A percentile compares a stretch with the other conserved stretches of the same genome.
Evolutionary conservation across 805 yeast genomes (phyloP).

Genomic region (Ogataea trehaloabstinens): DNA sequence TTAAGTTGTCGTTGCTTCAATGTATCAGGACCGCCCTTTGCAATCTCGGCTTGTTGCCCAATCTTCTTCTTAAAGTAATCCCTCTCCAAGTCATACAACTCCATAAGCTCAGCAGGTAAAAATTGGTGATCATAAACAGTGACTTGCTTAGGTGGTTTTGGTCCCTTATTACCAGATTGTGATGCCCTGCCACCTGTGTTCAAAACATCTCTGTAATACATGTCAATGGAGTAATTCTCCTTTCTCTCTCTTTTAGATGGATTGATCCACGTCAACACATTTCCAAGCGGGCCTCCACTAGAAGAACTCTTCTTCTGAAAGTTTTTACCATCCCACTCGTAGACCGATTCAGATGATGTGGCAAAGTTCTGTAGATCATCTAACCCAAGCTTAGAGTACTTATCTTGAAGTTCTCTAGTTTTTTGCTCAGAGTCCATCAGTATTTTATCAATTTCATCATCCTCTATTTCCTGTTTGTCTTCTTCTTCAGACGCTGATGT

Average conservation of each 20-base stretch:
- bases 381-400: slow-evolving; percentile 65
- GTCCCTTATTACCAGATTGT: slow-evolving; percentile 49
- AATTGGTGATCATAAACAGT: slow-evolving; percentile 89
- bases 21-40: slow-evolving; percentile 45
- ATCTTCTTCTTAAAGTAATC: slow-evolving; percentile 69
- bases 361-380: slow-evolving; percentile 78
- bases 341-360: slow-evolving; percentile 54
- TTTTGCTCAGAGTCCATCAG: slow-evolving; percentile 60
- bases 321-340: slow-evolving; percentile 86
- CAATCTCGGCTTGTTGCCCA: slow-evolving; percentile 60
- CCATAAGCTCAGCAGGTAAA: slow-evolving; percentile 71
- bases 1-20: slow-evolving; percentile 22
- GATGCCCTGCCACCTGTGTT: slow-evolving; percentile 62
- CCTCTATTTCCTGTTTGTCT: slow-evolving; percentile 37
- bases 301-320: slow-evolving; percentile 60
- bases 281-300: slow-evolving; percentile 29
- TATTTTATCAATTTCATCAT: slow-evolving; percentile 62
- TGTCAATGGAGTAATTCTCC: slow-evolving; percentile 83
- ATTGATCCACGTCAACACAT: slow-evolving; percentile 69
- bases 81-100: slow-evolving; percentile 78
- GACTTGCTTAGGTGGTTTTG: slow-evolving; percentile 82
- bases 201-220: slow-evolving; percentile 54
- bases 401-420: slow-evolving; percentile 58
- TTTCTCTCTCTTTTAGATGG: slow-evolving; percentile 84
- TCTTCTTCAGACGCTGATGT: slow-evolving; percentile 21